Base-by-base conservation (phyloP, 2,329 filamentous ascomycete species). In the Hawksworthiomyces lignivorus region DNA sequence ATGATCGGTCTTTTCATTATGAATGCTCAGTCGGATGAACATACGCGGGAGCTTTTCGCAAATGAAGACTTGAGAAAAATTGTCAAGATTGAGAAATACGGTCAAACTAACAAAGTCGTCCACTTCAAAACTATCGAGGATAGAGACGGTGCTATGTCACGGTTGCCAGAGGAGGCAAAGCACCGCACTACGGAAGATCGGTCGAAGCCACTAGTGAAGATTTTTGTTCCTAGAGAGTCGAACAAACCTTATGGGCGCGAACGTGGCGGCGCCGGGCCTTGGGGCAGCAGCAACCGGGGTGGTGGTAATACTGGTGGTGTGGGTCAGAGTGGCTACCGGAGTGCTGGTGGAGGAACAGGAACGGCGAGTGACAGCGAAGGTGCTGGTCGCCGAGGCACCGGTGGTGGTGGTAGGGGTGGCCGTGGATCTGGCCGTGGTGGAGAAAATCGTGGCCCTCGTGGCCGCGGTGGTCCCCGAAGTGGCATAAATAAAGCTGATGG, bases 1-100 rank as follows among this genome's bases (percentile, higher is more conserved):
- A 87, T 83, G 52, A 82, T 87, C 54, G 90, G 86, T 36, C 75
- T 98, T 17, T 98, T 96, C 62, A 81, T 98, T 47, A 86, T 85
- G 67, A 89, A 89, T 55, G 80, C 89, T 18, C 85, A 81, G 54
- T 84, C 77, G 41, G 86, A 90, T 50, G 86, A 95, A 24, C 85
- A 89, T 47, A 83, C 87, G 28, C 82, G 83, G 43, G 81, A 86
- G 26, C 71, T 95, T 19, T 90, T 98, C 58, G 71, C 78, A 1
- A 81, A 92, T 11, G 86, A 94, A 54, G 87, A 96, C 57, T 82
- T 79, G 57, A 59, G 75, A 24, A 96, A 94, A 67, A 87, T 96
- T 50, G 63, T 77, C 41, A 82, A 81, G 63, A 72, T 90, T 38
- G 82, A 87, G 56, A 89, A 87, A 64, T 85, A 80, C 68, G 82